These are phyloP conservation scores for Yamadazyma pseudoaaseri DNA, from an alignment of 1,139 yeast genomes.

Conservation along the genomic window DNA sequence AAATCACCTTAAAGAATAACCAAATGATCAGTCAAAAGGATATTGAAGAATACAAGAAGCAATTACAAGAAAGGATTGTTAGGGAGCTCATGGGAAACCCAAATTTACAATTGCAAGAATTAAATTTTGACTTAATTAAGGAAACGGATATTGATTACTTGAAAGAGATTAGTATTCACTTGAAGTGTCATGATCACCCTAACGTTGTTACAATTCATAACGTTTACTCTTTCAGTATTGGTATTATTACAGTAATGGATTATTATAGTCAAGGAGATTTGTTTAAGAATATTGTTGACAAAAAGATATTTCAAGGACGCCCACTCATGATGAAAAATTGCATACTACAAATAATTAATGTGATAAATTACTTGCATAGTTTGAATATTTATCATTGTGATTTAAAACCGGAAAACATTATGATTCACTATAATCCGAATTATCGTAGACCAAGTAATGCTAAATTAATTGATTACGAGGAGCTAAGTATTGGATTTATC, in stretches of 20 bases:
- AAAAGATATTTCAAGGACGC: constrained; percentile 20
- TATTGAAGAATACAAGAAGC: constrained; percentile 29
- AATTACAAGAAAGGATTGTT: constrained; percentile 31
- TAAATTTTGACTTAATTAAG: constrained; percentile 45
- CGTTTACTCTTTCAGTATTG: constrained; percentile 59
- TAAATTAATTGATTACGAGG: constrained; percentile 46
- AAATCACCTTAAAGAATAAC: constrained; percentile 59
- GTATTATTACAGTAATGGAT: constrained; percentile 67
- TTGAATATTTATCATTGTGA: constrained; percentile 81
- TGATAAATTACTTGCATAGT: constrained; percentile 65
- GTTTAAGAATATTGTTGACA: constrained; percentile 57
- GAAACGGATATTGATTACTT: constrained; percentile 44
- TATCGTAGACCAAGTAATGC: constrained; percentile 20
- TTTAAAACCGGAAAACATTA: constrained; percentile 85
- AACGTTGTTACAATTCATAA: constrained; percentile 74
- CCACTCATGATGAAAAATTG: constrained; percentile 60
- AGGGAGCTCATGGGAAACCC: constrained; percentile 20
- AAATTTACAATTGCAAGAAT: constrained; percentile 18
- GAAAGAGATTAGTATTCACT: constrained; percentile 71
- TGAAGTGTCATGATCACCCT: constrained; percentile 74
- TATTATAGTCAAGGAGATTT: constrained; percentile 81
- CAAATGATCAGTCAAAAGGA: constrained; percentile 20
- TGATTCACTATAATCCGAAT: constrained; percentile 44
- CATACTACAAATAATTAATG: constrained; percentile 74
- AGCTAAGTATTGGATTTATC: constrained; percentile 61